phyloP scores from a whole-genome alignment of 1,284 basidiomycete genomes.

The Cryptococcus deneoformans region DNA sequence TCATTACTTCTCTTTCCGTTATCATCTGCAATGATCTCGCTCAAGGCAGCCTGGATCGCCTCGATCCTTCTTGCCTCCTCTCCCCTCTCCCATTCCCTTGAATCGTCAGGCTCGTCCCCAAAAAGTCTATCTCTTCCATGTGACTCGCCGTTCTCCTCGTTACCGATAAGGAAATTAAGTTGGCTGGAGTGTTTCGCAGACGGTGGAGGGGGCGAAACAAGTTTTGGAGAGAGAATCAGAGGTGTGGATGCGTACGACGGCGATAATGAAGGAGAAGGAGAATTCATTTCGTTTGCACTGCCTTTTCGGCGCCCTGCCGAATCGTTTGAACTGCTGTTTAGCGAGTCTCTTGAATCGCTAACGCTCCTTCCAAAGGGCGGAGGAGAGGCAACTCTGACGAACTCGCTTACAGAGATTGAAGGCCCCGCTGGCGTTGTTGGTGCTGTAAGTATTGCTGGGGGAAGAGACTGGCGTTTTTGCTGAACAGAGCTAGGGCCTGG shows the following conservation, averaged over 20 bases:
- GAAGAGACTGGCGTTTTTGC: neutral
- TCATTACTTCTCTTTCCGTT: constrained; percentile 41
- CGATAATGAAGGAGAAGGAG: neutral
- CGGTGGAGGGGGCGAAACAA: constrained; percentile 12
- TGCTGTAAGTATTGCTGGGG: neutral
- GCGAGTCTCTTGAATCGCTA: neutral
- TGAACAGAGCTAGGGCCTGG: neutral
- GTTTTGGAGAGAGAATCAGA: neutral
- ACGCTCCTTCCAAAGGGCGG: neutral
- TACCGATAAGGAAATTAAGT: constrained; percentile 41
- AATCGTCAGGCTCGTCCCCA: constrained; percentile 23
- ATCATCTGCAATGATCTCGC: constrained; percentile 86
- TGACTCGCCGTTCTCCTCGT: constrained; percentile 51
- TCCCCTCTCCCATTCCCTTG: constrained; percentile 25
- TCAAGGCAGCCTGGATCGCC: constrained; percentile 88
- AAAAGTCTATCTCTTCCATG: constrained; percentile 53
- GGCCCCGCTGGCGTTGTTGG: neutral
- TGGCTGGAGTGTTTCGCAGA: constrained; percentile 22
- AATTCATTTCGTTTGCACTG: neutral
- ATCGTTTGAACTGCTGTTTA: neutral
- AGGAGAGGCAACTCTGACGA: neutral
- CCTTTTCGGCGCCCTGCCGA: neutral
- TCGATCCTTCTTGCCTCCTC: constrained; percentile 75
- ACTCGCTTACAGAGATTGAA: neutral
- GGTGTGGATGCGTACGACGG: neutral